phyloP scores from a whole-genome alignment of 352 stramenopile genomes.

The Globisporangium nodosum region DNA sequence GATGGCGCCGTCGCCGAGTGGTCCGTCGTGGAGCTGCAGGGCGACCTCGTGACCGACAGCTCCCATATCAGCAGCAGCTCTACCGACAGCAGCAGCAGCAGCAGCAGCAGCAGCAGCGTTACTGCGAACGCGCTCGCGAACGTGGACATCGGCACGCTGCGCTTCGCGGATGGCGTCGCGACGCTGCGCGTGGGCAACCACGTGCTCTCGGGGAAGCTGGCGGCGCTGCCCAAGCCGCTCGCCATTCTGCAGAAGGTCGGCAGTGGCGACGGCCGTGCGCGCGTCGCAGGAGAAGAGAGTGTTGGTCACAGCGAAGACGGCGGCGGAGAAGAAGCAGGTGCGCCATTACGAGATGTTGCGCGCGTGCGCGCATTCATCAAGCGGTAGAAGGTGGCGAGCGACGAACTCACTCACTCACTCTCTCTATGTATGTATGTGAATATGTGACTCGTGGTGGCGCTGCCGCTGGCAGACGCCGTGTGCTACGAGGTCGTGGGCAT shows the following conservation, averaged over 20 bases:
- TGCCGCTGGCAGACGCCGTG: not conserved
- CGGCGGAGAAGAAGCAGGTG: no score
- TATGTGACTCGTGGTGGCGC: no score
- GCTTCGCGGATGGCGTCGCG: conserved; percentile 55
- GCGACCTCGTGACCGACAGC: conserved; percentile 48
- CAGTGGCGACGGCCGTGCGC: not conserved
- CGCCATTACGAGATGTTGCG: no score
- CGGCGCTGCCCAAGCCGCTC: conserved; percentile 65
- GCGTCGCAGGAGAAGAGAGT: not conserved
- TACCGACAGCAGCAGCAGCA: not conserved
- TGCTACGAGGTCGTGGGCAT: conserved; percentile 82
- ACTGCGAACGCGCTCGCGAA: conserved; percentile 18
- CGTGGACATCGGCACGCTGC: conserved; percentile 60
- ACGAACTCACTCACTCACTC: no score
- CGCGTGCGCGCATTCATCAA: no score
- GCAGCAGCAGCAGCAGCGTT: no score
- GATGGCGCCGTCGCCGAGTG: conserved; percentile 64
- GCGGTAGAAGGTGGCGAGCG: no score
- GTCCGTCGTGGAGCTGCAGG: conserved; percentile 83
- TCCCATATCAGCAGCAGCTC: not conserved
- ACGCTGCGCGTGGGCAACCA: conserved; percentile 84
- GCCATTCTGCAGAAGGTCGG: conserved; percentile 58
- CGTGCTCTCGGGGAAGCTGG: conserved; percentile 65
- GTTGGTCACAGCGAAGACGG: no score
- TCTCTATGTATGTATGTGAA: no score